These are phyloP conservation scores for Plasmodium yoelii DNA, from an alignment of 169 alveolate species.

Conservation along the genomic window DNA sequence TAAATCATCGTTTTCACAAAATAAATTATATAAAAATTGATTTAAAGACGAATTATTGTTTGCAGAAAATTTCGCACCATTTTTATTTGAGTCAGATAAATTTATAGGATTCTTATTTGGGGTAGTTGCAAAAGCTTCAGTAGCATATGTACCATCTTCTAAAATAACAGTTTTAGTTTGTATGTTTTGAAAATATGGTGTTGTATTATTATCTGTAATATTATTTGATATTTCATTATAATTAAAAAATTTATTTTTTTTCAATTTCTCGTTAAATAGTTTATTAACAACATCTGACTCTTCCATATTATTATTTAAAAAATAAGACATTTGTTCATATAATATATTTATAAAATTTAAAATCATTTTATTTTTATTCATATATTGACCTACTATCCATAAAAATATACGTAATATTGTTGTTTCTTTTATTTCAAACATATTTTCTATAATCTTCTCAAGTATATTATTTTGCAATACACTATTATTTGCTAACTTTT, in stretches of 20 bases:
- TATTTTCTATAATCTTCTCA: constrained; percentile 42
- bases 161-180: constrained; percentile 92
- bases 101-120: neutral
- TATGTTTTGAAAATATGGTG: neutral
- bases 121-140: constrained; percentile 84
- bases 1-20: constrained; percentile 75
- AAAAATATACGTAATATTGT: constrained; percentile 74
- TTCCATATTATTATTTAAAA: constrained; percentile 45
- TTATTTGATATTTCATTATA: constrained; percentile 29
- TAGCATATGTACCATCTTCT: constrained; percentile 97
- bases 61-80: too few species aligned
- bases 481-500: constrained; percentile 50
- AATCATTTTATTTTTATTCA: constrained; percentile 32
- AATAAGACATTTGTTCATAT: constrained; percentile 23
- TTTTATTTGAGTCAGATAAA: neutral
- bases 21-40: constrained; percentile 71
- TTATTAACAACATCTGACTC: constrained; percentile 43
- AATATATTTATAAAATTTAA: constrained; percentile 6
- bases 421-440: constrained; percentile 74
- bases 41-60: constrained; percentile 6
- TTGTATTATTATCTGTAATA: neutral
- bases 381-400: constrained; percentile 64
- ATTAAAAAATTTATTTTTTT: constrained; percentile 78
- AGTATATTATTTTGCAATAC: constrained; percentile 27
- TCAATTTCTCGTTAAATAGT: constrained; percentile 44